These are phyloP conservation scores for Metarhizium humberi DNA, from an alignment of 2,329 filamentous ascomycete species.

Conservation along the genomic window DNA sequence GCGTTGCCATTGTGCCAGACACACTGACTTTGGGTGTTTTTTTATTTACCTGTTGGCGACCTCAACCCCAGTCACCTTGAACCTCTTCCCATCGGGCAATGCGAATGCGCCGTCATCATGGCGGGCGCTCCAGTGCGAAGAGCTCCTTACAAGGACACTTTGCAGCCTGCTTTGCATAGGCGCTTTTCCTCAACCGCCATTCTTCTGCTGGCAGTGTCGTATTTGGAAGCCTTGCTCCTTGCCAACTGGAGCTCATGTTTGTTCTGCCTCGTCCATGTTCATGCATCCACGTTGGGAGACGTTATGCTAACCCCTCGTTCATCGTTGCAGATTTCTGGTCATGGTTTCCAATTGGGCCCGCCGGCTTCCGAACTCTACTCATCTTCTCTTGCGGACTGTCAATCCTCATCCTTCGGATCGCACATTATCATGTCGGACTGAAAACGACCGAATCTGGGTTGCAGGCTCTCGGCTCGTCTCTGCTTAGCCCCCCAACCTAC, in stretches of 20 bases:
- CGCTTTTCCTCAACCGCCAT: slow-evolving; percentile 73
- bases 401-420: slow-evolving; percentile 78
- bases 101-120: slow-evolving; percentile 41
- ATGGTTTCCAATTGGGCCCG: slow-evolving; percentile 73
- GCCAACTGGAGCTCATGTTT: slow-evolving; percentile 61
- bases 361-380: slow-evolving; percentile 64
- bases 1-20: neutral
- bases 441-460: slow-evolving; percentile 62
- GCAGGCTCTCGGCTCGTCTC: slow-evolving; percentile 50
- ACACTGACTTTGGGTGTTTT: slow-evolving; percentile 16
- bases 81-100: slow-evolving; percentile 10
- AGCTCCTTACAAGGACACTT: slow-evolving; percentile 72
- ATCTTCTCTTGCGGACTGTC: slow-evolving; percentile 69
- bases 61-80: slow-evolving; percentile 2
- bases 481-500: slow-evolving; percentile 50
- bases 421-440: slow-evolving; percentile 67
- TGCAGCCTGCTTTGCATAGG: slow-evolving; percentile 80
- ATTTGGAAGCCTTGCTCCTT: slow-evolving; percentile 60
- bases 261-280: slow-evolving; percentile 20
- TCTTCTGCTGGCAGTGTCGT: slow-evolving; percentile 62
- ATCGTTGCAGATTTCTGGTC: slow-evolving; percentile 60
- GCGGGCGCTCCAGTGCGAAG: slow-evolving; percentile 44
- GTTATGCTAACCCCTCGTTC: slow-evolving; percentile 8
- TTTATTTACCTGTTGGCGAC: slow-evolving; percentile 15
- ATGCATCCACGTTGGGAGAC: neutral